Base-by-base conservation (phyloP, 2,329 filamentous ascomycete genomes). In the Ophidiomyces ophidiicola region DNA sequence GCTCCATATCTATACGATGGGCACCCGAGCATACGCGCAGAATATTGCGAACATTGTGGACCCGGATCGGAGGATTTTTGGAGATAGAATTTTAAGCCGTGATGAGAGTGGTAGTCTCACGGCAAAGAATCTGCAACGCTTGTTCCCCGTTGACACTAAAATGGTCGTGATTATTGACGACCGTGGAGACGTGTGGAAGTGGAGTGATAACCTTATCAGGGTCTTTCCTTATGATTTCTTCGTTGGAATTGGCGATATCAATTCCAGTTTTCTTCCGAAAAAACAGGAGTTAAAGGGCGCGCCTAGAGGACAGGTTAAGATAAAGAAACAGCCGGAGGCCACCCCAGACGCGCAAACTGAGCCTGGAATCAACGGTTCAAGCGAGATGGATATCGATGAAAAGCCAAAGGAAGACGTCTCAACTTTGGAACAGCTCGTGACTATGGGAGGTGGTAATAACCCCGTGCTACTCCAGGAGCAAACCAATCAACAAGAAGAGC, bases 81-180 rank as follows among this genome's bases (percentile, higher is more conserved):
- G 83, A 26, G 87, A 94, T 60, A 78, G 90, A 40, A 87, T 98
- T 52, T 82, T 98, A 53, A 96, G 88, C 60, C 81, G 90, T 53
- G 88, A 96, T 57, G 90, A 98, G 63, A 98, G 92, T 56, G 88
- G 88, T 39, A 94, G 82, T 58, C 78, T 96, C 59, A 83, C 80
- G 2, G 78, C 82, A 43, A 98, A 98, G 69, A 90, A 79, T 49
- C 67, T 98, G 20, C 82, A 90, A 55, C 76, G 90, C 5, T 63
- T 98, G 10, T 98, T 98, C 58, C 90, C 92, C 4, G 84, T 94
- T 44, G 92, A 92, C 61, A 96, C 88, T 4, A 88, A 93, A 61
- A 98, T 98, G 90, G 92, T 94, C 1, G 87, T 94, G 43, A 94
- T 98, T 52, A 98, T 98, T 48, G 90, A 98, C 56, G 90, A 98